Percentiles rank a stretch among this genome's conserved stretches.
phyloP scores from a whole-genome alignment of 805 yeast species.

The Groenewaldozyma tartarivorans region DNA sequence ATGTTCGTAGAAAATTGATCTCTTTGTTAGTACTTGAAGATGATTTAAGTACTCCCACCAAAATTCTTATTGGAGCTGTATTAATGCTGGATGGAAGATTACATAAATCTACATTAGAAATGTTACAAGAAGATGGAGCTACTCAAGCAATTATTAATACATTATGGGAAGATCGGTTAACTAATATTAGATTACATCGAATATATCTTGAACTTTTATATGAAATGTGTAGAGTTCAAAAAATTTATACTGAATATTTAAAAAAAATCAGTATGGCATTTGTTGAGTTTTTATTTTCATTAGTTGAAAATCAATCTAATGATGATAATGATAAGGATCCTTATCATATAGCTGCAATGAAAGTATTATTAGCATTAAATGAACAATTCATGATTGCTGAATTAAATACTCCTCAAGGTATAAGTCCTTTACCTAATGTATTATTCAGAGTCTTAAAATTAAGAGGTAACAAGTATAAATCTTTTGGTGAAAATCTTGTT shows the following conservation, averaged over 20 bases:
- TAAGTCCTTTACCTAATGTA: slow-evolving; percentile 1
- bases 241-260: slow-evolving; percentile 36
- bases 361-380: slow-evolving; percentile 62
- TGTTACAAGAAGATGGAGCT: slow-evolving; percentile 45
- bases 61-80: slow-evolving; percentile 35
- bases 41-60: slow-evolving; percentile 18
- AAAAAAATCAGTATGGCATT: slow-evolving; percentile 35
- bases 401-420: slow-evolving; percentile 5
- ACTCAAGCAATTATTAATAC: slow-evolving; percentile 36
- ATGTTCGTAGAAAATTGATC: slow-evolving; percentile 31
- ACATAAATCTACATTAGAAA: slow-evolving; percentile 34
- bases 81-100: slow-evolving; percentile 37
- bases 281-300: slow-evolving; percentile 38
- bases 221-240: slow-evolving; percentile 44
- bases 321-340: slow-evolving; percentile 37
- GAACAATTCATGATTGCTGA: slow-evolving; percentile 75
- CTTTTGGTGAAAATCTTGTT: slow-evolving; percentile 60
- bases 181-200: slow-evolving; percentile 31
- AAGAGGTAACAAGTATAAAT: slow-evolving; percentile 35
- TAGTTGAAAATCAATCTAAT: slow-evolving; percentile 30
- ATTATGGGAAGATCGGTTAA: slow-evolving; percentile 31
- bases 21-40: slow-evolving; percentile 26
- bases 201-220: slow-evolving; percentile 44
- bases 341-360: slow-evolving; percentile 58
- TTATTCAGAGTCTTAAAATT: slow-evolving; percentile 47